Evolutionary conservation across 768 basidiomycete genomes (phyloP).

Genomic region (Crucibulum laeve): DNA sequence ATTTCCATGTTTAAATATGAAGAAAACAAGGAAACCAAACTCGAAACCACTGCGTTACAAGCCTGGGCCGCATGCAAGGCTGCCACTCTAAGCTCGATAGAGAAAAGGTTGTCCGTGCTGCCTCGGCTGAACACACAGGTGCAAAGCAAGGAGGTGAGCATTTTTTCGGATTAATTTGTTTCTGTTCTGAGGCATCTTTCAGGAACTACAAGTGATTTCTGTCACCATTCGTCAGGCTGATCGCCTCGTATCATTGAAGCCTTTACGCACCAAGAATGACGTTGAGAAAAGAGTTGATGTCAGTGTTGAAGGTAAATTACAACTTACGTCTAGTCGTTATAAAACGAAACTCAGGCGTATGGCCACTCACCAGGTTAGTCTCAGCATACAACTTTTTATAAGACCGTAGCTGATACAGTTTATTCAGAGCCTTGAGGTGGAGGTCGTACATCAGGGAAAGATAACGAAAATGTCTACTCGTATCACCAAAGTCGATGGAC

Average conservation of each 20-base stretch:
- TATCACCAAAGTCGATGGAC: constrained; percentile 30
- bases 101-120: constrained; percentile 2
- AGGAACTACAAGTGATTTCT: constrained; percentile 35
- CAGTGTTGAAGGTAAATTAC: constrained; percentile 20
- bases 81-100: constrained; percentile 18
- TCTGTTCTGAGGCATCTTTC: not conserved
- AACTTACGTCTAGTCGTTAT: constrained; percentile 35
- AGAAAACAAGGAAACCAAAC: constrained; percentile 12
- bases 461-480: constrained; percentile 13
- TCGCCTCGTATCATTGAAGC: constrained; percentile 37
- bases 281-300: constrained; percentile 26
- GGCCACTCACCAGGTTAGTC: not conserved
- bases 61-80: constrained; percentile 43
- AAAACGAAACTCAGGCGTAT: constrained; percentile 32
- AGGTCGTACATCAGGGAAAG: constrained; percentile 9
- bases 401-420: not conserved
- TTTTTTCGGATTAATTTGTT: not conserved
- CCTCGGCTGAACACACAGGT: constrained; percentile 19
- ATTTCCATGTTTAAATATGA: constrained; percentile 23
- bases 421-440: constrained; percentile 16
- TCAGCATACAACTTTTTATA: not conserved
- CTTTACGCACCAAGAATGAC: constrained; percentile 41
- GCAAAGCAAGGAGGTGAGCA: constrained; percentile 22
- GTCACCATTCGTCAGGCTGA: constrained; percentile 33
- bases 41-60: constrained; percentile 25